Evolutionary conservation across 2,329 filamentous ascomycete species (phyloP).

Genomic region (Xylaria arbuscula): DNA sequence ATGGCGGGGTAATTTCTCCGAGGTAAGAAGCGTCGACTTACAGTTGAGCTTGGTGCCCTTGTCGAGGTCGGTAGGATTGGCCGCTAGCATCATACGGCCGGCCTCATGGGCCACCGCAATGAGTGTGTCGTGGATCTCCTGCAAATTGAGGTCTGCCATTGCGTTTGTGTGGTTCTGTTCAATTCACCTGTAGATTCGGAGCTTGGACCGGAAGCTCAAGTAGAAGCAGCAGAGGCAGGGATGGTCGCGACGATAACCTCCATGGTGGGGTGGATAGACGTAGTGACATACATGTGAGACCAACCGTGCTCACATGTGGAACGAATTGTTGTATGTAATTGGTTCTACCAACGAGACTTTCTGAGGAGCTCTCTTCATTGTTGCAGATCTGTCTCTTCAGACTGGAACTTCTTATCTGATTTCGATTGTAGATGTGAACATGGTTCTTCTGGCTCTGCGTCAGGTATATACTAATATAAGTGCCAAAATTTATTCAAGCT

Average conservation of each 20-base stretch:
- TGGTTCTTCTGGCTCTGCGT: background rate
- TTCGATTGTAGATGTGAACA: background rate
- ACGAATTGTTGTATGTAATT: conserved; percentile 23
- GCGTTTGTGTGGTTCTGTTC: background rate
- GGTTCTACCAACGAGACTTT: conserved; percentile 8
- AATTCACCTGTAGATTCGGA: background rate
- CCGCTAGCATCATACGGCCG: conserved; percentile 71
- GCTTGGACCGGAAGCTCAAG: background rate
- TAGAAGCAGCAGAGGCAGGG: background rate
- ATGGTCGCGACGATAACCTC: background rate
- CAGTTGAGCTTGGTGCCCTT: conserved; percentile 74
- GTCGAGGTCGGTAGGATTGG: conserved; percentile 68
- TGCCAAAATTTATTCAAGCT: background rate
- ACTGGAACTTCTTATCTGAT: background rate
- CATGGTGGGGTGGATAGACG: conserved; percentile 13
- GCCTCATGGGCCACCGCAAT: conserved; percentile 70
- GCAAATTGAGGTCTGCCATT: conserved; percentile 67
- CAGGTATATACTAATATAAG: background rate
- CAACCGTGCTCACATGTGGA: conserved; percentile 29
- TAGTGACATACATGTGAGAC: background rate
- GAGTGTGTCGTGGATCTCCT: conserved; percentile 71
- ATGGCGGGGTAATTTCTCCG: conserved; percentile 38
- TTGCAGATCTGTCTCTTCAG: background rate
- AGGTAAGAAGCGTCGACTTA: conserved; percentile 48
- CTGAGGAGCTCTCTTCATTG: background rate